phyloP scores from a whole-genome alignment of 495 filamentous ascomycete genomes.

The Penicillium malachiteum region DNA sequence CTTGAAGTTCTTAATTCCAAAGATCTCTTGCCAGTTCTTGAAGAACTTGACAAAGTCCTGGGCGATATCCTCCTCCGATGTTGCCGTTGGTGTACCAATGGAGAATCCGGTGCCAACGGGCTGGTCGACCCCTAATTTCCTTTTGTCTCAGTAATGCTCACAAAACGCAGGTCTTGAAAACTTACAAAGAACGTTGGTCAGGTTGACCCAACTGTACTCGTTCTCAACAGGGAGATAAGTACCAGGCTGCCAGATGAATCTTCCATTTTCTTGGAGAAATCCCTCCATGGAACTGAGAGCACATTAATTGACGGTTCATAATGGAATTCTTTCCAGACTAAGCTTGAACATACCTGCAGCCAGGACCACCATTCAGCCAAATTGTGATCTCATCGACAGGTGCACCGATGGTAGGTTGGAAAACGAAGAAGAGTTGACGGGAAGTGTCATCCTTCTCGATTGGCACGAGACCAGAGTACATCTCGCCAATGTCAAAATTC shows the following conservation, averaged over 20 bases:
- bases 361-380: slow-evolving; percentile 70
- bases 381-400: slow-evolving; percentile 68
- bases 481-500: slow-evolving; percentile 70
- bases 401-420: slow-evolving; percentile 45
- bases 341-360: slow-evolving; percentile 57
- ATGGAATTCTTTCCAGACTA: no score
- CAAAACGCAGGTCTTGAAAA: not conserved
- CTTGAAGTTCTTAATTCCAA: slow-evolving; percentile 59
- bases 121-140: slow-evolving; percentile 46
- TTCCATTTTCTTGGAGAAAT: slow-evolving; percentile 66
- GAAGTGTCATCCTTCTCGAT: slow-evolving; percentile 57
- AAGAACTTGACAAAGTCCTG: slow-evolving; percentile 62
- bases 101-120: slow-evolving; percentile 60
- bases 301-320: no score
- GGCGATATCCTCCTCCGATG: slow-evolving; percentile 54
- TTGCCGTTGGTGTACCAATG: slow-evolving; percentile 53
- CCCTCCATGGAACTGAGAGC: slow-evolving; percentile 53
- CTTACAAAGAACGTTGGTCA: slow-evolving; percentile 64
- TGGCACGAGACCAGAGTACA: slow-evolving; percentile 71
- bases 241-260: slow-evolving; percentile 62
- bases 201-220: slow-evolving; percentile 64
- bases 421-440: slow-evolving; percentile 52
- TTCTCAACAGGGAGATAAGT: slow-evolving; percentile 58
- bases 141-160: not conserved
- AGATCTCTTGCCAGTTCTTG: slow-evolving; percentile 61